Evolutionary conservation across 345 rosid species (phyloP).

Genomic region (Tarenaya hassleriana): DNA sequence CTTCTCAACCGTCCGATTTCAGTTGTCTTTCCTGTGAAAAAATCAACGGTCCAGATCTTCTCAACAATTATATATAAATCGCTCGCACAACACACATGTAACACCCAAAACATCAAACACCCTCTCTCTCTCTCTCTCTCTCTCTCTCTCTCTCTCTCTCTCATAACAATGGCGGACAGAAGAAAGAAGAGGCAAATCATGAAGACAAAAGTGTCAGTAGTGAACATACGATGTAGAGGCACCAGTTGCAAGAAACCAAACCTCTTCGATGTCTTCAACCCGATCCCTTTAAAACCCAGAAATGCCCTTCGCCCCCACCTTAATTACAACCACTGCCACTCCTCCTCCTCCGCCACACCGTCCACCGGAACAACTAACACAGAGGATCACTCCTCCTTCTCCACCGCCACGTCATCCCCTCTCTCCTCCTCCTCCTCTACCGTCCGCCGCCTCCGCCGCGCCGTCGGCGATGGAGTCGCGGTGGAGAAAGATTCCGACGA

Average conservation of each 20-base stretch:
- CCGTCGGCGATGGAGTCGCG: slow-evolving; percentile 64
- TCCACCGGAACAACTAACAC: slow-evolving; percentile 24
- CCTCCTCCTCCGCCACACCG: slow-evolving; percentile 33
- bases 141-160: slow-evolving; percentile 5
- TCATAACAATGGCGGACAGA: slow-evolving; percentile 34
- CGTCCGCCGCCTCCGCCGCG: slow-evolving; percentile 33
- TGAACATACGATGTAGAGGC: slow-evolving; percentile 35
- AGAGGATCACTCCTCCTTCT: neutral
- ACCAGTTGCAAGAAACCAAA: slow-evolving; percentile 48
- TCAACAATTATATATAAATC: no score
- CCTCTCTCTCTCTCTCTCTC: neutral
- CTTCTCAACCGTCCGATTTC: no score
- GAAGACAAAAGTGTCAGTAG: slow-evolving; percentile 45
- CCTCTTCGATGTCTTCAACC: slow-evolving; percentile 38
- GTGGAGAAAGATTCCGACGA: slow-evolving; percentile 95
- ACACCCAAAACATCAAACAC: neutral
- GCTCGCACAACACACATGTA: no score
- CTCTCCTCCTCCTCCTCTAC: slow-evolving; percentile 15
- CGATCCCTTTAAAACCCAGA: slow-evolving; percentile 32
- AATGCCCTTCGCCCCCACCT: slow-evolving; percentile 7
- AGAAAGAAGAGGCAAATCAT: slow-evolving; percentile 35
- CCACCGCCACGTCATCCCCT: slow-evolving; percentile 6
- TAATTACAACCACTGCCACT: slow-evolving; percentile 18
- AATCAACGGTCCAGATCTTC: no score
- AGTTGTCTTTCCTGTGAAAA: no score